Conservation (phyloP, 495 filamentous ascomycete species). For the Talaromyces ruber region DNA sequence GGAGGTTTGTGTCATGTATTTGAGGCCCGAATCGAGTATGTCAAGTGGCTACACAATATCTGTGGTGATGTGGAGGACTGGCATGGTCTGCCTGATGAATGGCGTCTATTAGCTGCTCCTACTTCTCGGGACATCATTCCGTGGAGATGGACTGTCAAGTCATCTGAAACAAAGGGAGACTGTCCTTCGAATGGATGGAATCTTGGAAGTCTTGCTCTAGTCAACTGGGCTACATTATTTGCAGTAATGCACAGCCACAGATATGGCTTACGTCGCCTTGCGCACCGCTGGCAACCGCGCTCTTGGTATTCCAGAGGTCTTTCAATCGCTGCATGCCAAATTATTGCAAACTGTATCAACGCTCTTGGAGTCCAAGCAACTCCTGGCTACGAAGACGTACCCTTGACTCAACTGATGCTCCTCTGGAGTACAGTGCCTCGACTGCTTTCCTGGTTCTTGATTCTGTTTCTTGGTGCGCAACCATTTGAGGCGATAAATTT, state of each 20-base stretch:
- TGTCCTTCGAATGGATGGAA: not conserved
- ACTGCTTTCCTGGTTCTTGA: not conserved
- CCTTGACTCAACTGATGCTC: not conserved
- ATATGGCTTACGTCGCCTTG: not conserved
- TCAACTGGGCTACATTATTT: not conserved
- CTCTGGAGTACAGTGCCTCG: not conserved
- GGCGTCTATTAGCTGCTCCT: not conserved
- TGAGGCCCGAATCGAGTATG: not conserved
- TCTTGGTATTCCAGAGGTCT: not conserved
- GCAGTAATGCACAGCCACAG: not conserved
- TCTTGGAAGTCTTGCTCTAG: not conserved
- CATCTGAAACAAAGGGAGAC: not conserved
- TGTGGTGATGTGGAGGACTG: not conserved
- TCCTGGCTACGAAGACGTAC: not conserved
- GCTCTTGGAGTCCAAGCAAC: not conserved
- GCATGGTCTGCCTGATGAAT: not conserved
- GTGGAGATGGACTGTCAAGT: not conserved
- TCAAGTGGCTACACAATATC: not conserved
- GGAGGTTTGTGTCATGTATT: not conserved
- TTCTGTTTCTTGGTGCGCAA: not conserved
- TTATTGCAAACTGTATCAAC: not conserved
- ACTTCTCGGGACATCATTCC: not conserved
- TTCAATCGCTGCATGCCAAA: not conserved
- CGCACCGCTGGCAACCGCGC: not conserved
- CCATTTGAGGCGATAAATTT: not conserved